Evolutionary conservation across 2,329 filamentous ascomycete species (phyloP), one percentile per base, ranked within the genome.

Genomic region (Colletotrichum caudatum): DNA sequence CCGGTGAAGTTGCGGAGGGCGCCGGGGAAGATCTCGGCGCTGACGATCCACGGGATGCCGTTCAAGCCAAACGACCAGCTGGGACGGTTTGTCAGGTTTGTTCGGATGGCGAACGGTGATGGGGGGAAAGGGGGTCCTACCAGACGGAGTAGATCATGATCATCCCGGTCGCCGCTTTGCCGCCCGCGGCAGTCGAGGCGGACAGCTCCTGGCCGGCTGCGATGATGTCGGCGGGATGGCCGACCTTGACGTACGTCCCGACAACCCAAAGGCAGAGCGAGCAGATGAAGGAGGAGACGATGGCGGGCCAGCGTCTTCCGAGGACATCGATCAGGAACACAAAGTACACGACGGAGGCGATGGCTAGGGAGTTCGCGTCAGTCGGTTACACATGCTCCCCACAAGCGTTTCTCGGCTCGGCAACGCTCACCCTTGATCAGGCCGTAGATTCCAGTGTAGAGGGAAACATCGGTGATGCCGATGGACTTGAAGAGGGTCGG

Each of bases 121-220:
- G 9, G 2, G 5, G 12, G 16, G 5, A 20, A n/a, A 20, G 51
- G 5, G n/a, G 51, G 5, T 1, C 85, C 72, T 83, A 87, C 77
- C 88, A 87, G 65, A 87, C 81, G 1, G 82, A 86, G 73, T 88
- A 88, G 1, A 88, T 78, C 79, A 88, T 88, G 29, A 89, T 84
- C 77, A 85, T 86, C 5, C 85, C 86, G 51, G 86, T 88, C 12
- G 86, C 86, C 14, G 86, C 81, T 71, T 85, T 84, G 0, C 86
- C 87, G 69, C 85, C 86, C 11, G 82, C 84, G 7, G 77, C 77
- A 0, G 82, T 83, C 0, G 81, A 83, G 12, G 81, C 77, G 1
- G 84, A 84, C 11, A 82, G 78, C 1, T 83, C 77, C 18, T 80
- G 77, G 14, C 85, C 86, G 2, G 80, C 80, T 0, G 78, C 79